Evolutionary conservation across 2,329 filamentous ascomycete genomes (phyloP).

Genomic region (Diaporthe nobilis): DNA sequence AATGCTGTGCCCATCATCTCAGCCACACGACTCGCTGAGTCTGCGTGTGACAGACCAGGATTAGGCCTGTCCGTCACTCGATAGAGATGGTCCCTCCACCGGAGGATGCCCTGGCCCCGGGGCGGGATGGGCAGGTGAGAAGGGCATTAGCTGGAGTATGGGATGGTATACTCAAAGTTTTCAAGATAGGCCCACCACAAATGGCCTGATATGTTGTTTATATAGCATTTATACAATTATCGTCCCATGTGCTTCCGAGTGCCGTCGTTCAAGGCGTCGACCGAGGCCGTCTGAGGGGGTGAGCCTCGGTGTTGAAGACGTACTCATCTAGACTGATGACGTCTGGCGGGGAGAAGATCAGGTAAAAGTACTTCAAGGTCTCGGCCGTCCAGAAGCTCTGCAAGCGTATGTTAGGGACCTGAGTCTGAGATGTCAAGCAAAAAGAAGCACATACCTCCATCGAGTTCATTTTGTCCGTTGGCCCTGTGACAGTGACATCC

Average conservation of each 20-base stretch:
- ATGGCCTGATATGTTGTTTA: background rate
- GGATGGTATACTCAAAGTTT: background rate
- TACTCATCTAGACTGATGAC: conserved; percentile 71
- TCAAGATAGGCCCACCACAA: background rate
- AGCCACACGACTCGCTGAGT: too few relatives aligned
- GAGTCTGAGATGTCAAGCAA: background rate
- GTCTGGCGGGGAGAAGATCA: conserved; percentile 69
- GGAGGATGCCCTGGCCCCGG: background rate
- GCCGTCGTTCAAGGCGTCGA: background rate
- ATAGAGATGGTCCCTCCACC: background rate
- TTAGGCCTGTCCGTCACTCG: background rate
- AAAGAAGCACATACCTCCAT: conserved; percentile 42
- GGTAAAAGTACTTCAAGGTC: conserved; percentile 75
- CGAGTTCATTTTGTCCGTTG: conserved; percentile 56
- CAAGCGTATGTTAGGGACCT: conserved; percentile 1
- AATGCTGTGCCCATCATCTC: background rate
- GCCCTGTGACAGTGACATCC: conserved; percentile 57
- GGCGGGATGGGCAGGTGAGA: background rate
- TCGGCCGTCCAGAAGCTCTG: conserved; percentile 75
- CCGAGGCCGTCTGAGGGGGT: conserved; percentile 46
- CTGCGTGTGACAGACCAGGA: background rate
- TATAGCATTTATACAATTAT: background rate
- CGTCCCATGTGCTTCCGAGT: background rate
- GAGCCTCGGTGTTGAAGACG: conserved; percentile 60
- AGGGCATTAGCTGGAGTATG: background rate